A percentile compares a stretch with the other conserved stretches of the same genome.
These are phyloP conservation scores for Rhizomucor pusillus DNA, from an alignment of 371 early-diverging fungal genomes.

Conservation along the genomic window DNA sequence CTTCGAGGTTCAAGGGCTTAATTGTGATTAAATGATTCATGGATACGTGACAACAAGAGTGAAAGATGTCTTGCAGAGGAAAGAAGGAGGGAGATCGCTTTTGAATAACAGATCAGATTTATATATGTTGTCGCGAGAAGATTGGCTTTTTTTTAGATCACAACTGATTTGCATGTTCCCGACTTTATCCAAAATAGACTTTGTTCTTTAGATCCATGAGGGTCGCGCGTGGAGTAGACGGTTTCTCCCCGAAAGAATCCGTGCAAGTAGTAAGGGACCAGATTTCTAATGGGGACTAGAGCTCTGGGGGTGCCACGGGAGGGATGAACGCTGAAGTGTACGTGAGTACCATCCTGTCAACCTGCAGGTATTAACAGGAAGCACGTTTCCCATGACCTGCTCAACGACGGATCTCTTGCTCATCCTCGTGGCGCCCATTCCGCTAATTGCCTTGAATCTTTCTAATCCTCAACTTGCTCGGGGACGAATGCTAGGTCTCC, in stretches of 20 bases:
- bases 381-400: too few relatives aligned
- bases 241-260: neutral
- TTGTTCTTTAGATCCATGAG: neutral
- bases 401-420: too few relatives aligned
- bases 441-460: too few relatives aligned
- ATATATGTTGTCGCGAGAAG: neutral
- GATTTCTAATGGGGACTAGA: neutral
- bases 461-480: too few relatives aligned
- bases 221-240: neutral
- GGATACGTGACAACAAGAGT: neutral
- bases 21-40: constrained; percentile 8
- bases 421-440: too few relatives aligned
- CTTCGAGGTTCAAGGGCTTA: constrained; percentile 15
- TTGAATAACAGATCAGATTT: neutral
- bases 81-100: neutral
- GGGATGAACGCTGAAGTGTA: too few relatives aligned
- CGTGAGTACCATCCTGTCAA: too few relatives aligned
- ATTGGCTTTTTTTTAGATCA: neutral
- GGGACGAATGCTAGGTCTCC: too few relatives aligned
- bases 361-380: too few relatives aligned
- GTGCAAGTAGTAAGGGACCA: neutral
- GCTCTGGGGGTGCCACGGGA: too few relatives aligned
- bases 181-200: neutral
- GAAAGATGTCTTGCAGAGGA: neutral
- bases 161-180: neutral